A percentile compares a stretch with the other conserved stretches of the same genome.
Evolutionary conservation across 2,329 filamentous ascomycete species (phyloP).

Genomic region (Aspergillus caelatus): DNA sequence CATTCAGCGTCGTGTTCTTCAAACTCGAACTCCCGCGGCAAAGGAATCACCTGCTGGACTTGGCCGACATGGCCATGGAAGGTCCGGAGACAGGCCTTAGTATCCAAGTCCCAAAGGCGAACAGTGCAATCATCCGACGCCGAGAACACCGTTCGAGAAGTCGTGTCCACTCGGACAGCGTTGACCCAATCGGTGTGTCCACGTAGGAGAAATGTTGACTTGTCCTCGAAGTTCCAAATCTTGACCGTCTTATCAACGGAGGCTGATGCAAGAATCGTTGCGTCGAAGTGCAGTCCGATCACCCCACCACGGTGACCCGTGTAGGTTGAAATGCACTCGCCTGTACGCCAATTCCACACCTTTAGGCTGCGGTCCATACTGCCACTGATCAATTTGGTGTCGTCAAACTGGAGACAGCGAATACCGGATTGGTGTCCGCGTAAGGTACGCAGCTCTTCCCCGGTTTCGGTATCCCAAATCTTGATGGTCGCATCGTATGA

Average conservation of each 20-base stretch:
- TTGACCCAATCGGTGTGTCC: conserved; percentile 97
- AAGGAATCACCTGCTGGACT: conserved; percentile 84
- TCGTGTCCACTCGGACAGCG: conserved; percentile 81
- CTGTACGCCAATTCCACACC: conserved; percentile 96
- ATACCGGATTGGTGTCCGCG: conserved; percentile 81
- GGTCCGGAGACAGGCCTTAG: conserved; percentile 71
- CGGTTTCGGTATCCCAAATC: conserved; percentile 92
- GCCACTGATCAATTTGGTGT: conserved; percentile 86
- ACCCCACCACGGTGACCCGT: conserved; percentile 79
- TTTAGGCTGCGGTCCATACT: conserved; percentile 85
- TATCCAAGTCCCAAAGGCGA: conserved; percentile 91
- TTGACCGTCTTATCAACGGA: conserved; percentile 89
- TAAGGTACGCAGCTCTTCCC: conserved; percentile 82
- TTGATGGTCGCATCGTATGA: conserved; percentile 95
- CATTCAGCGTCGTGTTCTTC: conserved; percentile 67
- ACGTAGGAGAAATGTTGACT: conserved; percentile 75
- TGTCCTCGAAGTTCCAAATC: conserved; percentile 88
- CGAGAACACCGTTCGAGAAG: conserved; percentile 84
- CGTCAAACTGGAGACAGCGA: conserved; percentile 88
- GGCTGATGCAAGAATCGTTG: conserved; percentile 80
- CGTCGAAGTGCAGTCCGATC: conserved; percentile 84
- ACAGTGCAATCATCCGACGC: conserved; percentile 92
- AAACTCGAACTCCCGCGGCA: conserved; percentile 86
- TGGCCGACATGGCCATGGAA: conserved; percentile 93
- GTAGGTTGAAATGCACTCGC: conserved; percentile 80